phyloP scores from a whole-genome alignment of 257 asterid species.

The Scutellaria baicalensis region DNA sequence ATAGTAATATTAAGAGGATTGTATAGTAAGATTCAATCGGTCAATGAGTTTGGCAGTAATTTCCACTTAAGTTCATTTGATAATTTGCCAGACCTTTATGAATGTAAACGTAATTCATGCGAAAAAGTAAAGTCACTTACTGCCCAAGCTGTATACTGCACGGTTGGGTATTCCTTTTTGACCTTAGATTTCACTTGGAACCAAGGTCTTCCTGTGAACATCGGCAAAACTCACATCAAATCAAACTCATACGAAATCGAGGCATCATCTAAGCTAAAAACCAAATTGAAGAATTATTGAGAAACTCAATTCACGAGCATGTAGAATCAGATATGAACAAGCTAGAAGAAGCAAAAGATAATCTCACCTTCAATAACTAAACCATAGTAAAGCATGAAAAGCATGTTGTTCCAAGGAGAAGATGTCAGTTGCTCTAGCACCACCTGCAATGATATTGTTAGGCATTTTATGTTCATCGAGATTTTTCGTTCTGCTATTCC shows the following conservation, averaged over 20 bases:
- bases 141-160: constrained; percentile 75
- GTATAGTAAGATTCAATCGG: too few species aligned
- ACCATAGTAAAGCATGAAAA: constrained; percentile 89
- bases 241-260: background rate
- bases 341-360: background rate
- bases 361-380: constrained; percentile 70
- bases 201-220: constrained; percentile 65
- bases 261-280: too few species aligned
- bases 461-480: background rate
- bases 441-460: constrained; percentile 49
- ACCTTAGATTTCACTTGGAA: constrained; percentile 66
- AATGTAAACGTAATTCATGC: too few species aligned
- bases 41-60: too few species aligned
- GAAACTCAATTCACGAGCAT: background rate
- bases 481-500: too few species aligned
- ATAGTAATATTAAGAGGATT: too few species aligned
- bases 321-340: background rate
- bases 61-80: too few species aligned
- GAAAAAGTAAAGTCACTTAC: constrained; percentile 22
- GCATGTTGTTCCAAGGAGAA: constrained; percentile 82
- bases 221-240: background rate
- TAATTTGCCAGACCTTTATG: too few species aligned
- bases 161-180: constrained; percentile 68
- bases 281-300: too few species aligned
- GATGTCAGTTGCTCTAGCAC: constrained; percentile 69